Base-by-base conservation (phyloP, 169 alveolate species). In the Perkinsus marinus region DNA sequence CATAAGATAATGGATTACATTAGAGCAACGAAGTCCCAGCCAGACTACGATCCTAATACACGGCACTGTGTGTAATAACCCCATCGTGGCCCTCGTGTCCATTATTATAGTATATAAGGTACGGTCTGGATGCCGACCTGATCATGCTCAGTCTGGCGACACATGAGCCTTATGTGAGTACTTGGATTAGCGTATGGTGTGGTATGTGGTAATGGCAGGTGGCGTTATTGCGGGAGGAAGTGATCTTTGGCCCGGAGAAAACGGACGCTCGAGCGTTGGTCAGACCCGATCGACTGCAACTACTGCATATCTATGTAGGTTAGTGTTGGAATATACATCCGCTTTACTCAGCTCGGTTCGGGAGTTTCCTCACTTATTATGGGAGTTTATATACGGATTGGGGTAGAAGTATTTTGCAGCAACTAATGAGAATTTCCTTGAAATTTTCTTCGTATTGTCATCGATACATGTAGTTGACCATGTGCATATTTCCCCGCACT, bases 91-190 rank as follows among this genome's bases (percentile, higher is more conserved):
- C 68, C 34, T 2, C 79, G 37, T 57, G 26, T 13, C 79, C 95
- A 99, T 99, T 2, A 26, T 2, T 57, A 19, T 19, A 26, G 7
- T 7, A 5, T 57, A 2, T 57, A 13, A 95, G 98, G 68, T 99
- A 99, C 95, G 99, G 99, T 39, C 96, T 99, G 94, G 99, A 99
- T 93, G 99, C 99, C 13, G 99, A 98, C 94, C 96, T 98, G 92
- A 98, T 99, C 68, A 98, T 99, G 99, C 97, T 99, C 68, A 97
- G 99, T 3, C 95, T 99, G 90, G 97, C 99, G 39, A 98, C 99
- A 30, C 99, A 99, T 94, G 99, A 98, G 93, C 98, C 99, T 16
- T 57, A 57, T 57, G 79, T 57, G 46, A 57, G 79, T 13, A 13
- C 34, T 57, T 2, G 30, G 79, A 30, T 26, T 19, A 13, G 34